phyloP scores from a whole-genome alignment of 192 early-diverging fungal genomes.

The Coemansia sp. region DNA sequence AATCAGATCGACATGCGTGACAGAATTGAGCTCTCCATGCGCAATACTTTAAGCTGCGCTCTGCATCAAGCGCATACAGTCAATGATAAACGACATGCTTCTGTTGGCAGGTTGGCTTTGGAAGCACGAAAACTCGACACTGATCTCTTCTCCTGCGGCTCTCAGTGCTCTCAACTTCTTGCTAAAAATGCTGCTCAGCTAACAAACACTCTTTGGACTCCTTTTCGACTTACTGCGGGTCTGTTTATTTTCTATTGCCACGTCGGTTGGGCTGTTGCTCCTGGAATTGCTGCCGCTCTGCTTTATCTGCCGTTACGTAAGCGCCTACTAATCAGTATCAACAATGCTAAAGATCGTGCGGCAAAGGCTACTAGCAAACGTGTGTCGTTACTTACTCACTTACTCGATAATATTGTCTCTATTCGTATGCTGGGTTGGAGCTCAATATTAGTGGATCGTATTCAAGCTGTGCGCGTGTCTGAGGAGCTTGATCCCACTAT shows the following conservation, averaged over 20 bases:
- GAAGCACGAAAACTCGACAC: not conserved
- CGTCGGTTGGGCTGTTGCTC: slow-evolving; percentile 32
- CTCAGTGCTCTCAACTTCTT: slow-evolving; percentile 11
- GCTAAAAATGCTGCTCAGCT: slow-evolving; percentile 17
- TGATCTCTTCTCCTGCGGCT: slow-evolving; percentile 31
- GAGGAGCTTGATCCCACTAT: slow-evolving; percentile 9
- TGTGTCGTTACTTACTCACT: slow-evolving; percentile 6
- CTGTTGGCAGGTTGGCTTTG: not conserved
- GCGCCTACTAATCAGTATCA: not conserved
- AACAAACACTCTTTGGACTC: slow-evolving; percentile 20
- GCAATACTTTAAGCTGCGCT: slow-evolving; percentile 13
- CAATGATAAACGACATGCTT: not conserved
- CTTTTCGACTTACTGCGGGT: slow-evolving; percentile 13
- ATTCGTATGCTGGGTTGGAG: slow-evolving; percentile 38
- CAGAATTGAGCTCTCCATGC: slow-evolving; percentile 20
- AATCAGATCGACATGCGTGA: slow-evolving; percentile 43
- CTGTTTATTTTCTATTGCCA: slow-evolving; percentile 39
- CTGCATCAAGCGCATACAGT: slow-evolving; percentile 14
- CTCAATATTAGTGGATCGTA: not conserved
- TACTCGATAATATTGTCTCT: slow-evolving; percentile 26
- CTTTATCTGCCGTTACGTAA: slow-evolving; percentile 35
- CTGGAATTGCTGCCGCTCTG: slow-evolving; percentile 18
- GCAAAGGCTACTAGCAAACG: slow-evolving; percentile 7
- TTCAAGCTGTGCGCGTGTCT: slow-evolving; percentile 9
- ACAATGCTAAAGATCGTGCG: not conserved